Base-by-base conservation (phyloP, 2,329 filamentous ascomycete genomes). In the Trichoderma koningiopsis region DNA sequence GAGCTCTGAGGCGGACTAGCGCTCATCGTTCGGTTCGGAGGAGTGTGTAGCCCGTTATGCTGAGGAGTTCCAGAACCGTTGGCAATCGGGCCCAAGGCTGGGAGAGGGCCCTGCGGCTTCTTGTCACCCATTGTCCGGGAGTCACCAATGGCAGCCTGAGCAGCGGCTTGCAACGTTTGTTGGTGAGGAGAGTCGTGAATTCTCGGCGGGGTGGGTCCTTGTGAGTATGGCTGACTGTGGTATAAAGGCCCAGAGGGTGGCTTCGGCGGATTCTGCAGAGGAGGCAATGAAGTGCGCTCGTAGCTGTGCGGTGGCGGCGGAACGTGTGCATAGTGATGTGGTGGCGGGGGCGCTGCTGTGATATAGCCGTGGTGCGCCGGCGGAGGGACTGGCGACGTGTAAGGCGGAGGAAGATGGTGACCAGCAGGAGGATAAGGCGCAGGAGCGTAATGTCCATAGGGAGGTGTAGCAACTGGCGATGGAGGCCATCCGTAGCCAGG, bases 381-480 rank as follows among this genome's bases (percentile, higher is more conserved):
- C 29, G 74, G 73, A 11, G 40, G 40, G 16, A 74, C 70, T 62
- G 80, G 79, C 0, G 76, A 70, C 5, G 71, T 59, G 14, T 76
- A 76, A 6, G 76, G 77, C 40, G 73, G 74, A 58, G 77, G 75
- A 7, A 72, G 77, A 52, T 75, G 74, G 27, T 78, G 77, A 5
- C 70, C 68, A 72, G 70, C 71, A 13, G 74, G 73, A 53, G 79
- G 77, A 70, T 82, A 83, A 4, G 79, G 75, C 29, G 79, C 78
- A 2, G 77, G 74, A 6, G 78, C 76, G 72, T 84, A 83, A 71
- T 86, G 84, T 72, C 77, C 78, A 72, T 84, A 88, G 0, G 86
- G 86, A 58, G 86, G 86, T 27, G 86, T 88, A 6, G 83, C 82
- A 6, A 84, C 81, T 6, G 86, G 86, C 27, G 85, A 88, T n/a